Evolutionary conservation across 495 filamentous ascomycete species (phyloP).

Genomic region (Podospora didyma): DNA sequence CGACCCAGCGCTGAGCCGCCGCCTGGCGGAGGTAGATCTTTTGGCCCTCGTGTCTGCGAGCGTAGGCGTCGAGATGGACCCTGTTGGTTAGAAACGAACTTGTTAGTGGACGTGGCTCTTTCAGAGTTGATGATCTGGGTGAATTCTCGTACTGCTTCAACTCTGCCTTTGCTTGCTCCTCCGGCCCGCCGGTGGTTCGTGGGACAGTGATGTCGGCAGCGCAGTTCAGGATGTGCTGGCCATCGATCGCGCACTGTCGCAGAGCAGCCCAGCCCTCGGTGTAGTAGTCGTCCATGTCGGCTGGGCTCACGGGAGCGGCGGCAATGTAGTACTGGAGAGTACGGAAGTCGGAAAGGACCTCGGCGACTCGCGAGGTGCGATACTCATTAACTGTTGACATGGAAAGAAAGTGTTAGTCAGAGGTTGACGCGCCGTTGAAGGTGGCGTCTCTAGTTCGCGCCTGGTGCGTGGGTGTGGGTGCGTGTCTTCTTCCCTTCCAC

Average conservation of each 20-base stretch:
- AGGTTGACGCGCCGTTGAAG: background rate
- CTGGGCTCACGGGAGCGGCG: conserved; percentile 57
- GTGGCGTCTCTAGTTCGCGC: background rate
- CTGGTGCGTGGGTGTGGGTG: background rate
- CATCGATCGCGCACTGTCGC: conserved; percentile 69
- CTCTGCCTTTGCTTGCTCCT: conserved; percentile 70
- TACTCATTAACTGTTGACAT: conserved; percentile 69
- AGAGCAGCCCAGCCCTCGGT: conserved; percentile 75
- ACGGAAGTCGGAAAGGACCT: conserved; percentile 82
- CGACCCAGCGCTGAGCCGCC: conserved; percentile 76
- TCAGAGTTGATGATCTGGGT: background rate
- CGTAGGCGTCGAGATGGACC: conserved; percentile 71
- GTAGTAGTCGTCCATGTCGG: conserved; percentile 63
- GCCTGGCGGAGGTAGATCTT: conserved; percentile 77
- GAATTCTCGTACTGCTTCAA: conserved; percentile 73
- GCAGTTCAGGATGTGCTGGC: conserved; percentile 65
- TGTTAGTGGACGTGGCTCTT: background rate
- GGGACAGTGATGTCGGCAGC: conserved; percentile 62
- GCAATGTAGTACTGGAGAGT: conserved; percentile 78
- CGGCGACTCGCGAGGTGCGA: conserved; percentile 74
- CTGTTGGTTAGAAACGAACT: conserved; percentile 35
- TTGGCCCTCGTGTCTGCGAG: conserved; percentile 79
- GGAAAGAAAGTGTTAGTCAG: conserved; percentile 23
- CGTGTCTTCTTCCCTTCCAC: background rate
- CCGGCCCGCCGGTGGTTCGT: conserved; percentile 50